A percentile compares a stretch with the other conserved stretches of the same genome.
phyloP scores from a whole-genome alignment of 495 filamentous ascomycete genomes.

The Barbatosphaeria neglecta region DNA sequence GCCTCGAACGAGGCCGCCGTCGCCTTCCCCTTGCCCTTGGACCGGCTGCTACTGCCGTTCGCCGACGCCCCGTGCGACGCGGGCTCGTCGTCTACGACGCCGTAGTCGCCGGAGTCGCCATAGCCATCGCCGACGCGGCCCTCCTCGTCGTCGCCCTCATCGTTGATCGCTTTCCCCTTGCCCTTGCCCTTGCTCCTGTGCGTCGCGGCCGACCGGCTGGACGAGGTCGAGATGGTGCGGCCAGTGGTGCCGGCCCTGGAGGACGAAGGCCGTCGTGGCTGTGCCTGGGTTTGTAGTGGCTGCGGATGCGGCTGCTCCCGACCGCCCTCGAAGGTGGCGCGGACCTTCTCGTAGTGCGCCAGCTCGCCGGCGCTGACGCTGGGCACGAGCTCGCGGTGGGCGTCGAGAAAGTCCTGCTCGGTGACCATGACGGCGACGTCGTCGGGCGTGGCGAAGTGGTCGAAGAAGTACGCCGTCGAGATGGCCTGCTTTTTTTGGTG shows the following conservation, averaged over 20 bases:
- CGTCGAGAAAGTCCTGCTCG: constrained; percentile 74
- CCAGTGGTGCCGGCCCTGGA: not conserved
- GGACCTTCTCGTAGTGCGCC: constrained; percentile 78
- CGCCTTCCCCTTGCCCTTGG: not conserved
- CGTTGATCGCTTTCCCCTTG: not conserved
- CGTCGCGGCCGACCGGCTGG: not conserved
- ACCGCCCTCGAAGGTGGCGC: constrained; percentile 62
- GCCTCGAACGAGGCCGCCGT: not conserved
- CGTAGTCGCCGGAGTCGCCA: not conserved
- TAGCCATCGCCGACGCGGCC: not conserved
- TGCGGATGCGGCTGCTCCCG: constrained; percentile 18
- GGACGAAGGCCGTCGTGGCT: not conserved
- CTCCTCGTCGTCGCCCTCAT: not conserved
- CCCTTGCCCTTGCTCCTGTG: constrained; percentile 17
- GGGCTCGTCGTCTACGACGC: not conserved
- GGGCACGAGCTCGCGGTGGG: constrained; percentile 75
- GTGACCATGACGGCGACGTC: constrained; percentile 79
- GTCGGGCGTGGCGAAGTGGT: constrained; percentile 71
- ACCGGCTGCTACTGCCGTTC: not conserved
- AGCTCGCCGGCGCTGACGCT: constrained; percentile 89
- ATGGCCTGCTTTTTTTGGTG: too few relatives aligned
- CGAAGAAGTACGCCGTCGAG: constrained; percentile 86
- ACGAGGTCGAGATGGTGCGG: too few relatives aligned
- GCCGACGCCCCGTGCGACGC: not conserved
- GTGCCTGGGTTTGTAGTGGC: constrained; percentile 4